phyloP scores from a whole-genome alignment of 1,139 yeast species.

The Blastobotrys buckinghamii region DNA sequence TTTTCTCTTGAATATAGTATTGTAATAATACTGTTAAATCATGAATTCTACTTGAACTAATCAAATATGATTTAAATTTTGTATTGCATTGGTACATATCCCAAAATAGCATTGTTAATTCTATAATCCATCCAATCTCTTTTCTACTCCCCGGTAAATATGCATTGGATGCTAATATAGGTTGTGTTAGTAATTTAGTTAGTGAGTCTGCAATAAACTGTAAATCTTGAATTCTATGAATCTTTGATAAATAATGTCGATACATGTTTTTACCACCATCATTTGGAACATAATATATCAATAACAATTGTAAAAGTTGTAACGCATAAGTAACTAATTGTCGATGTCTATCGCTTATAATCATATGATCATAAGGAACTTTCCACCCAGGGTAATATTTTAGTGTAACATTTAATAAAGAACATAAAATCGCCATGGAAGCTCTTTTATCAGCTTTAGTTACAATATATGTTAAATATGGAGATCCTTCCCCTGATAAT shows the following conservation, averaged over 20 bases:
- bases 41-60: slow-evolving; percentile 42
- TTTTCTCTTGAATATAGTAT: slow-evolving; percentile 52
- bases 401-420: slow-evolving; percentile 54
- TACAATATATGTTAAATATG: slow-evolving; percentile 54
- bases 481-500: slow-evolving; percentile 48
- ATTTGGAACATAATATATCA: slow-evolving; percentile 59
- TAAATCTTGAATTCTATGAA: slow-evolving; percentile 38
- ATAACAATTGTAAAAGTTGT: slow-evolving; percentile 57
- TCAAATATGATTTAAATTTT: slow-evolving; percentile 40
- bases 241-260: slow-evolving; percentile 31
- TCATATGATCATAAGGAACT: slow-evolving; percentile 34
- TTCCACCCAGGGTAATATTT: slow-evolving; percentile 37
- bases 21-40: slow-evolving; percentile 52
- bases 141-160: slow-evolving; percentile 32
- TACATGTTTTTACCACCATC: slow-evolving; percentile 25
- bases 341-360: slow-evolving; percentile 44
- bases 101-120: slow-evolving; percentile 61
- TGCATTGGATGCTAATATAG: slow-evolving; percentile 30
- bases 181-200: slow-evolving; percentile 27
- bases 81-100: slow-evolving; percentile 69
- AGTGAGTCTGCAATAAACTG: slow-evolving; percentile 41
- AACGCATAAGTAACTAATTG: slow-evolving; percentile 51
- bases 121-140: slow-evolving; percentile 36
- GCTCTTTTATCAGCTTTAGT: slow-evolving; percentile 45
- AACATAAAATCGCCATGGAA: slow-evolving; percentile 52